Base-by-base conservation (phyloP, 352 stramenopile genomes). In the Phytopythium aichiense region DNA sequence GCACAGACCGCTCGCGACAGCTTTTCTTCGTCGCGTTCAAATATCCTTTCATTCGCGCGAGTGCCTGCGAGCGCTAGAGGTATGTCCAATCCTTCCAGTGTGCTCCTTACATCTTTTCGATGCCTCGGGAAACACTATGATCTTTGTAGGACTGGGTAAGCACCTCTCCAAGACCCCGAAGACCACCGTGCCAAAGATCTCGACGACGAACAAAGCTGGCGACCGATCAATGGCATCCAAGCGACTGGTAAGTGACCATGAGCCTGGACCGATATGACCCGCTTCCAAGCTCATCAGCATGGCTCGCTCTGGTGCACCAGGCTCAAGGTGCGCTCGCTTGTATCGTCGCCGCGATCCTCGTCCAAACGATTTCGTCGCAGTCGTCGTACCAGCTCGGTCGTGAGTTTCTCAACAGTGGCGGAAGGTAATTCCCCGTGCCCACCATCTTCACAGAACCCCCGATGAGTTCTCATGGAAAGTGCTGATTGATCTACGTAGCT, bases 11-110 rank as follows among this genome's bases (percentile, higher is more conserved):
- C 23, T 82, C 74, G 35, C 68, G 79, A 12, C 69, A 87, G 55
- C 71, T 79, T 25, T 74, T 87, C 63, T 91, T 89, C 71, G 43
- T 89, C 56, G 62, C 88, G 11, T 74, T 87, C 69, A 88, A 89
- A 91, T 91, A 91, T 91, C 82, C 79, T 87, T 69, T 58, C 37
- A 25, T 23, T 51, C 30, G 12, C n/a, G 28, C 22, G n/a, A 15
- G 9, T 55, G 42, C 50, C 22, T 46, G 13, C 28, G 25, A 6
- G 12, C n/a, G 9, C 20, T 48, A 4, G 33, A 35, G 23, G 35
- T 15, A 25, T 8, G 16, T 20, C 31, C 3, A 7, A 52, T 52
- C 22, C 46, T 20, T 4, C 46, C 2, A 6, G 7, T n/a, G 51
- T 6, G 7, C n/a, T 22, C 68, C 66, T 79, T 74, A 76, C 63